Evolutionary conservation across 345 rosid species (phyloP).

Genomic region (Linum trigynum): DNA sequence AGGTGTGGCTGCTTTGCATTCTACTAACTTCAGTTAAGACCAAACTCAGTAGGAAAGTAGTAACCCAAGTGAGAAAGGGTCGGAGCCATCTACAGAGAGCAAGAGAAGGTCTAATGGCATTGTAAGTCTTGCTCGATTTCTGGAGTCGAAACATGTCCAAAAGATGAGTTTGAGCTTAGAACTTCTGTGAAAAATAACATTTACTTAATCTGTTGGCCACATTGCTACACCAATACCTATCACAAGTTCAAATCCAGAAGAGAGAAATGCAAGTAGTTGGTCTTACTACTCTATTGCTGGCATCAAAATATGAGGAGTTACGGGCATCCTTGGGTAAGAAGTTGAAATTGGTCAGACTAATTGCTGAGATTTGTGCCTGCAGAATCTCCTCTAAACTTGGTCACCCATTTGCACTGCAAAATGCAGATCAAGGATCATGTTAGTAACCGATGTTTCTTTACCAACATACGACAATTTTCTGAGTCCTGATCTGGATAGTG

Average conservation of each 20-base stretch:
- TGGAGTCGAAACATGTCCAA: background rate
- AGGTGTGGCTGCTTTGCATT: background rate
- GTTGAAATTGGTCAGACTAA: background rate
- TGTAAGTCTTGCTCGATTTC: background rate
- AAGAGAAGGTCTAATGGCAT: background rate
- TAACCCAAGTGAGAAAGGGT: background rate
- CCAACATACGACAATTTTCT: background rate
- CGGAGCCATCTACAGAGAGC: background rate
- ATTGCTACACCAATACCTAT: conserved; percentile 69
- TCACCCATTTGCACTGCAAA: conserved; percentile 3
- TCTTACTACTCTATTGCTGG: conserved; percentile 70
- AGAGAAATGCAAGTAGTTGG: conserved; percentile 88
- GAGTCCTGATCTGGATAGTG: background rate
- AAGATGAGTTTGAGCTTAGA: background rate
- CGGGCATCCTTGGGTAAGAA: conserved; percentile 89
- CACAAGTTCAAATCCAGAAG: conserved; percentile 59
- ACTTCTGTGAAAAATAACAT: background rate
- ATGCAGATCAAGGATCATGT: conserved; percentile 77
- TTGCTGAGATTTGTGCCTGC: background rate
- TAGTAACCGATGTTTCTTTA: conserved; percentile 14
- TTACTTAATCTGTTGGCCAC: conserved; percentile 44
- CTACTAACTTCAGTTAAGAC: conserved; percentile 1
- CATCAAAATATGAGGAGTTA: conserved; percentile 92
- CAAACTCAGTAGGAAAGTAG: background rate
- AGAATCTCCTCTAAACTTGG: background rate